These are phyloP conservation scores for Hippophae gyantsensis DNA, from an alignment of 306 rosid genomes.

Conservation along the genomic window DNA sequence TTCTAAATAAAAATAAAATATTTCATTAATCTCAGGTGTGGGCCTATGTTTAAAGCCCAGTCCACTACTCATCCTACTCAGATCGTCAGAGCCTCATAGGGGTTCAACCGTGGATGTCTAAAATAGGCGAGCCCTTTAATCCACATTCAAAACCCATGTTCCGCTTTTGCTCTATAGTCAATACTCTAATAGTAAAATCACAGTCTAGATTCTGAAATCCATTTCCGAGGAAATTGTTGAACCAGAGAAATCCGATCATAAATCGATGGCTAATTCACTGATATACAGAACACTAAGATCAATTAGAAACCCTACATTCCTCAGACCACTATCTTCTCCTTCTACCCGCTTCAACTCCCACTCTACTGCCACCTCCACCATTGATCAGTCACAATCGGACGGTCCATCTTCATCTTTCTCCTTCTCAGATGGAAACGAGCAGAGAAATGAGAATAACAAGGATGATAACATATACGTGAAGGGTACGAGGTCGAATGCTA, in stretches of 20 bases:
- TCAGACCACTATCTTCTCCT: slow-evolving; percentile 17
- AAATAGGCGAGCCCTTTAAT: too few species aligned
- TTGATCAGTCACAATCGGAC: slow-evolving; percentile 30
- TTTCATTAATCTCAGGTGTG: too few species aligned
- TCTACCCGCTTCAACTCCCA: slow-evolving; percentile 24
- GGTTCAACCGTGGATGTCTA: too few species aligned
- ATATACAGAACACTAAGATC: slow-evolving; percentile 22
- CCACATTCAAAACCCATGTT: too few species aligned
- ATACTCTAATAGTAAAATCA: too few species aligned
- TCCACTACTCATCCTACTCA: too few species aligned
- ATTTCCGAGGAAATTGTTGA: too few species aligned
- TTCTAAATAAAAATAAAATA: too few species aligned
- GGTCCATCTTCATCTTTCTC: slow-evolving; percentile 39
- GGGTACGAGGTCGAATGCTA: slow-evolving; percentile 23
- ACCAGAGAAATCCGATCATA: background rate
- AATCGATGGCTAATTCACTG: slow-evolving; percentile 34
- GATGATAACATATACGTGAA: slow-evolving; percentile 37
- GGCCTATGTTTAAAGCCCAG: too few species aligned
- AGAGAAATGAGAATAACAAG: background rate
- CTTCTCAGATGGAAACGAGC: slow-evolving; percentile 42
- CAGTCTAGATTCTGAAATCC: too few species aligned
- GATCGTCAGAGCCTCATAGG: too few species aligned
- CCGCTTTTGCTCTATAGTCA: too few species aligned
- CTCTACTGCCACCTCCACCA: slow-evolving; percentile 20
- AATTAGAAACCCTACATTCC: slow-evolving; percentile 4